Percentiles rank a stretch among this genome's conserved stretches.
Evolutionary conservation across 257 asterid species (phyloP).

Genomic region (Euphrasia confusa): DNA sequence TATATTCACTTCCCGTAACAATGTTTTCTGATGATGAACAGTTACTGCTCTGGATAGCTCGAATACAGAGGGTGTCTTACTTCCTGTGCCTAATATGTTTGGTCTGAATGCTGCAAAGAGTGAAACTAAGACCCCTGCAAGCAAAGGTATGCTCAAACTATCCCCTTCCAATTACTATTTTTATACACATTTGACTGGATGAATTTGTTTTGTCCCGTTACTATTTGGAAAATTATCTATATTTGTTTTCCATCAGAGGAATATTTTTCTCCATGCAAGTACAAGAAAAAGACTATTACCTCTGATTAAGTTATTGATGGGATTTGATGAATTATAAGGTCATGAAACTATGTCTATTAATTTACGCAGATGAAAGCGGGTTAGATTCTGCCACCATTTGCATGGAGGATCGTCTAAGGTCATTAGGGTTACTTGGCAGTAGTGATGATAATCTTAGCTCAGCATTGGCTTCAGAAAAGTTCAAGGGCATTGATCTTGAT

Average conservation of each 20-base stretch:
- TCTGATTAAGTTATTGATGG: background rate
- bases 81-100: slow-evolving; percentile 67
- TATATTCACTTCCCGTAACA: slow-evolving; percentile 18
- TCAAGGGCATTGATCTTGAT: slow-evolving; percentile 59
- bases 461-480: slow-evolving; percentile 33
- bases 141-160: slow-evolving; percentile 47
- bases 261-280: too few relatives aligned
- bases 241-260: too few relatives aligned
- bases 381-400: slow-evolving; percentile 48
- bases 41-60: slow-evolving; percentile 93
- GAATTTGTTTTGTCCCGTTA: too few relatives aligned
- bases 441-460: slow-evolving; percentile 42
- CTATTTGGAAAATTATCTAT: too few relatives aligned
- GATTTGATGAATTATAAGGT: background rate
- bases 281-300: too few relatives aligned
- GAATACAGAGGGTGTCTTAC: slow-evolving; percentile 67
- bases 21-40: slow-evolving; percentile 32
- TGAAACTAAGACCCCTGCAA: slow-evolving; percentile 31
- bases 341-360: slow-evolving; percentile 21
- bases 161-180: too few relatives aligned
- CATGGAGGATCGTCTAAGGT: slow-evolving; percentile 79
- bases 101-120: slow-evolving; percentile 35
- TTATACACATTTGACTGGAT: background rate
- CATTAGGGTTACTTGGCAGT: slow-evolving; percentile 50
- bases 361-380: slow-evolving; percentile 35